These are phyloP conservation scores for Claviceps lovelessii DNA, from an alignment of 2,329 filamentous ascomycete genomes.

Conservation along the genomic window DNA sequence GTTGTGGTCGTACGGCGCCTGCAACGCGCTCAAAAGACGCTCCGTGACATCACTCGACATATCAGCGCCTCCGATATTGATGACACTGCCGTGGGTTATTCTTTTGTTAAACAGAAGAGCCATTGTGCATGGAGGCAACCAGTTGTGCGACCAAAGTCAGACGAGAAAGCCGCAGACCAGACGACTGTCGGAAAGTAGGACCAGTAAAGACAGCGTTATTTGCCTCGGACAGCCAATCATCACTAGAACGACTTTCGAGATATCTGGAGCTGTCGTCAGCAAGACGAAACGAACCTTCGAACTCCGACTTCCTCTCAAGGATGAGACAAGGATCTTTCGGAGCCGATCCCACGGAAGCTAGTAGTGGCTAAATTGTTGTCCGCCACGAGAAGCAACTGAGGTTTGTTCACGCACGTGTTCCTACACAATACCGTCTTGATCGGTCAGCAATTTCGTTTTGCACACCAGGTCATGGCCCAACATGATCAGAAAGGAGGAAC, in stretches of 20 bases:
- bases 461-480: neutral
- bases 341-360: neutral
- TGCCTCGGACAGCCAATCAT: neutral
- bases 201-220: neutral
- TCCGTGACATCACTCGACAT: slow-evolving; percentile 17
- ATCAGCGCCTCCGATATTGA: slow-evolving; percentile 24
- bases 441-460: neutral
- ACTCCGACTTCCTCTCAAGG: neutral
- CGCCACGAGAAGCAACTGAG: neutral
- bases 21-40: slow-evolving; percentile 15
- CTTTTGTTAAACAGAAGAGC: neutral
- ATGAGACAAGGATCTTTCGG: neutral
- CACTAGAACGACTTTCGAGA: neutral
- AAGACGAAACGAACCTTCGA: neutral
- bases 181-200: no score
- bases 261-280: neutral
- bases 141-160: neutral
- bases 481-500: neutral
- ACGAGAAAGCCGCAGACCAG: neutral
- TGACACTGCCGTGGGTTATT: slow-evolving; percentile 17
- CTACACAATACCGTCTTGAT: neutral
- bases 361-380: neutral
- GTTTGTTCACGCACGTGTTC: neutral
- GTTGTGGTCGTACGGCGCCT: slow-evolving; percentile 10
- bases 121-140: neutral